A percentile compares a stretch with the other conserved stretches of the same genome.
phyloP scores from a whole-genome alignment of 106 monocot genomes.

The Dioscorea zingiberensis region DNA sequence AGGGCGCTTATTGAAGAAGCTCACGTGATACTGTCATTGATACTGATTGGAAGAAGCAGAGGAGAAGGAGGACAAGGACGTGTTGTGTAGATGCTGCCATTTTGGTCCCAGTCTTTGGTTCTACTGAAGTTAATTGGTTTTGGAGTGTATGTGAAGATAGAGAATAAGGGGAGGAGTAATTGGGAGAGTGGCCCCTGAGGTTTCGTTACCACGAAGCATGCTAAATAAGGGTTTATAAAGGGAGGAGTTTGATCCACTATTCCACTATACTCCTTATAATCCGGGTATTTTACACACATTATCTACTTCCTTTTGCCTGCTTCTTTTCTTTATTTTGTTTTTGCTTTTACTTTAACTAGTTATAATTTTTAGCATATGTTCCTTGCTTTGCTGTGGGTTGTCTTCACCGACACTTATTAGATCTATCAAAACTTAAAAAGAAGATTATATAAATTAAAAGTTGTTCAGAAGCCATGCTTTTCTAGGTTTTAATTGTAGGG shows the following conservation, averaged over 20 bases:
- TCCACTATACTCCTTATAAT: no score
- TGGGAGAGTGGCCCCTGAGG: not conserved
- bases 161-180: not conserved
- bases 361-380: not conserved
- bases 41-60: slow-evolving; percentile 14
- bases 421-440: not conserved
- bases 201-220: slow-evolving; percentile 1
- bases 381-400: slow-evolving; percentile 10
- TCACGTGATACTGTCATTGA: slow-evolving; percentile 11
- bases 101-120: not conserved
- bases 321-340: not conserved
- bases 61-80: slow-evolving; percentile 1
- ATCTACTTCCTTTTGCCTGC: not conserved
- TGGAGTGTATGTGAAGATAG: not conserved
- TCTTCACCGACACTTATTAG: not conserved
- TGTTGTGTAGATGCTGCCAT: slow-evolving; percentile 5
- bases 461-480: not conserved
- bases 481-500: no score
- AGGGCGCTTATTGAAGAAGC: no score
- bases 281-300: not conserved
- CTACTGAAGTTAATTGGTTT: not conserved
- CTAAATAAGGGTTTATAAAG: not conserved
- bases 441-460: not conserved
- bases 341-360: not conserved
- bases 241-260: not conserved